phyloP scores from a whole-genome alignment of 2,329 filamentous ascomycete species.

The Sclerotinia glacialis region DNA sequence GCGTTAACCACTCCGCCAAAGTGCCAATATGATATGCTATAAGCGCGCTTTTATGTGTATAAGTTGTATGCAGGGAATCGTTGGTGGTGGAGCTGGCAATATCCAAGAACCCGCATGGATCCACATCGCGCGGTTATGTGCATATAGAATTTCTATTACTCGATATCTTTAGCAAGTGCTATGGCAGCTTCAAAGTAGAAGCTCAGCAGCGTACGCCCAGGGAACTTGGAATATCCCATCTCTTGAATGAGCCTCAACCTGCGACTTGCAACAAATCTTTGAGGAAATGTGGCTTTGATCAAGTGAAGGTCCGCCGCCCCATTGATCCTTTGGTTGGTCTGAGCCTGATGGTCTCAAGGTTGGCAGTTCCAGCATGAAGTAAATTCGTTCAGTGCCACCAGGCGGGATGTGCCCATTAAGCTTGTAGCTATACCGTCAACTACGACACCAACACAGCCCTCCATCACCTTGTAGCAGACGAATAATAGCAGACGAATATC shows the following conservation, averaged over 20 bases:
- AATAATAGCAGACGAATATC: background rate
- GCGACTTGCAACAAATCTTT: conserved; percentile 13
- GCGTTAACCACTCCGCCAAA: conserved; percentile 23
- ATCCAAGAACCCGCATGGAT: conserved; percentile 11
- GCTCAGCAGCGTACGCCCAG: background rate
- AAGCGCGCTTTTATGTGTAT: accelerated
- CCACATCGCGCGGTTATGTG: conserved; percentile 8
- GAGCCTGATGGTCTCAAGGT: too few species aligned
- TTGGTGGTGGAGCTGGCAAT: conserved; percentile 4
- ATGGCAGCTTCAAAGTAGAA: background rate
- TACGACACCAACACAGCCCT: background rate
- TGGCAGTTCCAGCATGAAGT: background rate
- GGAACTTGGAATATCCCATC: background rate
- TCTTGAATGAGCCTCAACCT: background rate
- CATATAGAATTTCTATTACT: background rate
- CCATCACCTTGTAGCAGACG: background rate
- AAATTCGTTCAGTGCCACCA: background rate
- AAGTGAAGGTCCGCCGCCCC: background rate
- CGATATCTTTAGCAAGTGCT: background rate
- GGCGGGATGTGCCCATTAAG: background rate
- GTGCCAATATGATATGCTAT: background rate
- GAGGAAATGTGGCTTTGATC: conserved; percentile 13
- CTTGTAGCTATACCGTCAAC: background rate
- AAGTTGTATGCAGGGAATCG: background rate
- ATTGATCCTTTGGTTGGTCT: too few species aligned